phyloP scores from a whole-genome alignment of 2,329 filamentous ascomycete genomes.

The Penicillium sp. region DNA sequence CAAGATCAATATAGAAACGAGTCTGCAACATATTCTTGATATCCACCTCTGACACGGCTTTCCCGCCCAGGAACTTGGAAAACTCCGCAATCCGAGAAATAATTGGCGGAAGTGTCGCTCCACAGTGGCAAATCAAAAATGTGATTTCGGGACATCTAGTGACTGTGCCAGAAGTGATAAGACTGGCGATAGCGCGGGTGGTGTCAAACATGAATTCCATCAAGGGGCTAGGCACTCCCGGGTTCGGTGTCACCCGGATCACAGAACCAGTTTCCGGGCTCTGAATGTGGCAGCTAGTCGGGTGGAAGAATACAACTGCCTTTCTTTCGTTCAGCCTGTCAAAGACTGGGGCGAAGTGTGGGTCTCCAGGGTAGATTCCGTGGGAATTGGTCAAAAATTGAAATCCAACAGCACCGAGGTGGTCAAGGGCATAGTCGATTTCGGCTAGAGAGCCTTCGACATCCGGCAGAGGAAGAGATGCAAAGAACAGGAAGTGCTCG shows the following conservation, averaged over 20 bases:
- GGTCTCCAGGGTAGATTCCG: conserved; percentile 54
- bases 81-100: conserved; percentile 23
- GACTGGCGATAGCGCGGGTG: conserved; percentile 23
- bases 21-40: conserved; percentile 20
- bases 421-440: conserved; percentile 44
- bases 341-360: conserved; percentile 48
- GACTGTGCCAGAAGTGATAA: conserved; percentile 23
- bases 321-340: conserved; percentile 48
- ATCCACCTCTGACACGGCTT: conserved; percentile 7
- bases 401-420: conserved; percentile 53
- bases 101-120: conserved; percentile 32
- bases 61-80: conserved; percentile 4
- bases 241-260: conserved; percentile 12
- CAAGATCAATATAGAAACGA: conserved; percentile 56
- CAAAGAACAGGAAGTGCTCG: conserved; percentile 54
- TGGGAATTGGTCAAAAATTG: conserved; percentile 54
- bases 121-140: conserved; percentile 26
- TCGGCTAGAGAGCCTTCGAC: conserved; percentile 49
- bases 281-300: conserved; percentile 39
- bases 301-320: conserved; percentile 56
- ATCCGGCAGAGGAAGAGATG: conserved; percentile 54
- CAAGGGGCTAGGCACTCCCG: conserved; percentile 20
- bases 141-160: conserved; percentile 21
- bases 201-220: conserved; percentile 32
- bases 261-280: background rate